Evolutionary conservation across 768 basidiomycete genomes (phyloP), one percentile per base, ranked within the genome.

Genomic region (Chalciporus pseudorubinellus): DNA sequence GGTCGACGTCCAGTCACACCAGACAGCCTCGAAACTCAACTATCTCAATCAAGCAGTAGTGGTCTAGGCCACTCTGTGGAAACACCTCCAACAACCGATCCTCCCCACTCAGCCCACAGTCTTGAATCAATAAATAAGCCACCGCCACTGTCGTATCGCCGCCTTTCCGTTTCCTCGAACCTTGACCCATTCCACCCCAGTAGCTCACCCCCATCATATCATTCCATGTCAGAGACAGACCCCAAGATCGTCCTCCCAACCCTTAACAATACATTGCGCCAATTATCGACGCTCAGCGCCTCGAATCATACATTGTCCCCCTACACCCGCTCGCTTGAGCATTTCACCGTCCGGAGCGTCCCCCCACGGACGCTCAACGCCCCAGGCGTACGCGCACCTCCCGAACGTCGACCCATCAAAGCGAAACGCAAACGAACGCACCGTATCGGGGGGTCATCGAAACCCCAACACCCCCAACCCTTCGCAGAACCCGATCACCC

Each of bases 221-320:
- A 61, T 43, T n/a, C 65, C 42, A 39, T 64, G 52, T 56, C 66
- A 1, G 77, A 78, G 24, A 65, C 70, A 36, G 73, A 77, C 39
- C 78, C 81, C 19, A 80, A 80, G 54, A 85, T 87, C 57, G 67
- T 83, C 16, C 77, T 90, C 44, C 85, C 87, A 1, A 72, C 78
- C 0, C 66, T 79, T n/a, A 87, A 84, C 70, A 84, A 85, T 56
- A 84, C 86, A 6, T 77, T 95, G 19, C 90, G 88, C 49, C 91
- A 95, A 56, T 74, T 98, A 10, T 87, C 91, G 16, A 90, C 89
- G 4, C 81, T 99, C 41, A 85, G 83, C 18, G 79, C 86, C 59
- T 93, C 92, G 1, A 92, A 97, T 62, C 95, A 97, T 63, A 99
- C 95, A 0, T 74, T 99, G 3, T 92, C 89, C 1, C 95, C 95